phyloP scores from a whole-genome alignment of 1,284 basidiomycete genomes.

The Apiotrichum gamsii region DNA sequence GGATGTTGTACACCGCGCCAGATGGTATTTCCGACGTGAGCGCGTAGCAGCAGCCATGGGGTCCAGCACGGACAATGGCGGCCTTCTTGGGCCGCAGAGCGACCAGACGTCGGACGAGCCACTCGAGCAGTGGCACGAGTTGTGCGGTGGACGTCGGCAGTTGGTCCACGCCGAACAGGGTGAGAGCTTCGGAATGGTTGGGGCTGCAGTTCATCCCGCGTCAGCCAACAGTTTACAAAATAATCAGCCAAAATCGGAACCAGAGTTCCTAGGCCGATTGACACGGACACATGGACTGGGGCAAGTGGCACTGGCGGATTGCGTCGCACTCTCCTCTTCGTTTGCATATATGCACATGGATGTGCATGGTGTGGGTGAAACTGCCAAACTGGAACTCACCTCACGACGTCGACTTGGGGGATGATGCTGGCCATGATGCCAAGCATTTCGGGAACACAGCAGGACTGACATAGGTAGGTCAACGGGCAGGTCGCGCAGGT shows the following conservation, averaged over 20 bases:
- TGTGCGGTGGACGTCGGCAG: constrained; percentile 1
- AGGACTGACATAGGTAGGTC: constrained; percentile 12
- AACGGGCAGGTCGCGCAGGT: not conserved
- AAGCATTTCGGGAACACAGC: constrained; percentile 20
- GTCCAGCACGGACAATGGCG: constrained; percentile 27
- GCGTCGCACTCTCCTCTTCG: too few relatives aligned
- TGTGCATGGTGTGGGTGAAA: too few relatives aligned
- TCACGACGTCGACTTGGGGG: constrained; percentile 28
- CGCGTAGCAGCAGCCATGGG: constrained; percentile 29
- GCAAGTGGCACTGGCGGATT: too few relatives aligned
- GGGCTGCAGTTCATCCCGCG: constrained; percentile 22
- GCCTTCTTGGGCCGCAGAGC: constrained; percentile 18
- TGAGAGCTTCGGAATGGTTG: constrained; percentile 41
- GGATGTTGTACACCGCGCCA: not conserved
- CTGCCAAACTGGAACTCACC: constrained; percentile 10
- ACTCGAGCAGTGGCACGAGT: constrained; percentile 10
- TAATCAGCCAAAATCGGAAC: too few relatives aligned
- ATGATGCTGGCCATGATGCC: constrained; percentile 18
- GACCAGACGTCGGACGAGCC: constrained; percentile 13
- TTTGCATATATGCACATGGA: too few relatives aligned
- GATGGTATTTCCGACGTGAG: constrained; percentile 7
- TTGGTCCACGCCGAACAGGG: constrained; percentile 24
- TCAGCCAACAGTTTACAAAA: not conserved
- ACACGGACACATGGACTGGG: too few relatives aligned
- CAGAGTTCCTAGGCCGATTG: too few relatives aligned